phyloP scores from a whole-genome alignment of 257 asterid genomes.

The Lavandula angustifolia region DNA sequence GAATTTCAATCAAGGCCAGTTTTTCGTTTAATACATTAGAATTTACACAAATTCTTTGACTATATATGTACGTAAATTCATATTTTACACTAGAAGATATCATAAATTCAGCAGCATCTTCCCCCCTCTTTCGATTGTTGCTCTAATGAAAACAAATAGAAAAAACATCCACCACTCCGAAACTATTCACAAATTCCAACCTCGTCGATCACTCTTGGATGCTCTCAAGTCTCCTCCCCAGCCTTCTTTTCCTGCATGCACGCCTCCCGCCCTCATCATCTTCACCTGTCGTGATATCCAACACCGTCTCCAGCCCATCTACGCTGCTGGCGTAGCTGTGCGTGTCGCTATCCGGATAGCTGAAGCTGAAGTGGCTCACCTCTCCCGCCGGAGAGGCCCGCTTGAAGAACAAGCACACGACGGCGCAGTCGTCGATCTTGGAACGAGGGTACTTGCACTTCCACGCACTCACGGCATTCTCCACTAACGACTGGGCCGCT shows the following conservation, averaged over 20 bases:
- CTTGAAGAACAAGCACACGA: slow-evolving; percentile 66
- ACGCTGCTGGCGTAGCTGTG: slow-evolving; percentile 40
- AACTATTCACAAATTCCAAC: slow-evolving; percentile 22
- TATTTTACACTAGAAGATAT: not conserved
- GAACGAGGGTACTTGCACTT: slow-evolving; percentile 61
- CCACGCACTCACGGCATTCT: slow-evolving; percentile 69
- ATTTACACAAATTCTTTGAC: not conserved
- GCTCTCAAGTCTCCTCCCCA: slow-evolving; percentile 31
- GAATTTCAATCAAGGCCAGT: no score
- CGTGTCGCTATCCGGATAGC: slow-evolving; percentile 40
- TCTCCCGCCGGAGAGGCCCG: slow-evolving; percentile 44
- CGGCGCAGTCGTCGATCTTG: slow-evolving; percentile 77
- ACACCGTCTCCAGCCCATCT: slow-evolving; percentile 76
- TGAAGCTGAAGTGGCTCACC: slow-evolving; percentile 44
- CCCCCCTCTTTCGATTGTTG: slow-evolving; percentile 16
- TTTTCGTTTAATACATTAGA: no score
- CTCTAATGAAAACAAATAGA: slow-evolving; percentile 7
- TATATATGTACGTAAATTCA: not conserved
- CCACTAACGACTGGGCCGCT: slow-evolving; percentile 66
- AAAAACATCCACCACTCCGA: no score
- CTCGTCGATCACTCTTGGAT: slow-evolving; percentile 31
- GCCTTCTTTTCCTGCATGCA: slow-evolving; percentile 41
- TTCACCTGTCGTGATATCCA: slow-evolving; percentile 42
- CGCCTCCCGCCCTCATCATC: slow-evolving; percentile 16
- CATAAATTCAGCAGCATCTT: not conserved